phyloP scores from a whole-genome alignment of 1,284 basidiomycete genomes.

The Cutaneotrichosporon arboriforme region DNA sequence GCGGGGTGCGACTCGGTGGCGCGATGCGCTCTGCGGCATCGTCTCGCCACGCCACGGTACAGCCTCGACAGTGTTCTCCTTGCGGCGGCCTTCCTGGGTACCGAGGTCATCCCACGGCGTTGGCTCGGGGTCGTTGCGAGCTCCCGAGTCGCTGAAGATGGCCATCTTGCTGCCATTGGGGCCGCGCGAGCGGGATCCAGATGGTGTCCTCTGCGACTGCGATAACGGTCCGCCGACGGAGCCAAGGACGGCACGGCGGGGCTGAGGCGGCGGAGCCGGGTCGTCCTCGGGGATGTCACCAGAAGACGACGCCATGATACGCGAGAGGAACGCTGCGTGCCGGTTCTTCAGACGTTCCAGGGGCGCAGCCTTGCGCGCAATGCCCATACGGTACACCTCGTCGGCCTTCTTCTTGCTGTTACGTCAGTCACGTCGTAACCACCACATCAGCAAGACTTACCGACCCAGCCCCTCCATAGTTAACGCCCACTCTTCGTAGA shows the following conservation, averaged over 20 bases:
- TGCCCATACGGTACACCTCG: constrained; percentile 73
- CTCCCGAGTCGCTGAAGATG: constrained; percentile 46
- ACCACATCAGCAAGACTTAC: constrained; percentile 51
- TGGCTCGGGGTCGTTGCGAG: constrained; percentile 16
- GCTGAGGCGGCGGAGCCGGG: constrained; percentile 4
- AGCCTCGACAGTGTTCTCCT: constrained; percentile 52
- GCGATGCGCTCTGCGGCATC: constrained; percentile 41
- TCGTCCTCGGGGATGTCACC: constrained; percentile 38
- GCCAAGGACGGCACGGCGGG: constrained; percentile 22
- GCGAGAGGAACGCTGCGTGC: constrained; percentile 77
- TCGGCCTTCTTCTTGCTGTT: constrained; percentile 70
- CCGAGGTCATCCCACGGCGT: constrained; percentile 52
- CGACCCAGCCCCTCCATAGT: constrained; percentile 65
- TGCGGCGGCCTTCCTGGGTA: constrained; percentile 49
- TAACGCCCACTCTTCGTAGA: constrained; percentile 82
- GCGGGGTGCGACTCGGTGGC: constrained; percentile 35
- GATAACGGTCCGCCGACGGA: background rate
- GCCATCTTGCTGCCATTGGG: constrained; percentile 48
- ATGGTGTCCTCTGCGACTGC: background rate
- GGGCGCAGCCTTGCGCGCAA: constrained; percentile 73
- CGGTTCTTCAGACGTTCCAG: constrained; percentile 76
- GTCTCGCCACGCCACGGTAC: constrained; percentile 52
- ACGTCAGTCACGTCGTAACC: background rate
- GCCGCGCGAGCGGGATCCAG: constrained; percentile 16
- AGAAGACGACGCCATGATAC: constrained; percentile 51